Conservation (phyloP, 495 filamentous ascomycete genomes). For the Trichoderma parareesei region DNA sequence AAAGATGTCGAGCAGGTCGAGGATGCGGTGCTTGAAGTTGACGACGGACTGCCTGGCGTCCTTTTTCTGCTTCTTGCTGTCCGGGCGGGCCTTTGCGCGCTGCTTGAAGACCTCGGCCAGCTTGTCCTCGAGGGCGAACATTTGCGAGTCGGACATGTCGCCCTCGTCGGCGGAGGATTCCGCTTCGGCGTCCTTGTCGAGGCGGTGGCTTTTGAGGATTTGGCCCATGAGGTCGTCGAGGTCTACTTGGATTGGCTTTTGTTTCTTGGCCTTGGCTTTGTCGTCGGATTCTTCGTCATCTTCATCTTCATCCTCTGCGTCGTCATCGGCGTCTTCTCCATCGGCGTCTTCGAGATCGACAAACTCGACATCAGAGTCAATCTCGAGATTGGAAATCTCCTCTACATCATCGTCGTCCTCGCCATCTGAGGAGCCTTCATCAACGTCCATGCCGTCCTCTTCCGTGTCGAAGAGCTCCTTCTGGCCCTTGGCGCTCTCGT, state of each 20-base stretch:
- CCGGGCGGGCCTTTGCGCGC: conserved; percentile 40
- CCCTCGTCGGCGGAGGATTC: conserved; percentile 52
- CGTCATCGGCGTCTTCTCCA: conserved; percentile 30
- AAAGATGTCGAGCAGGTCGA: conserved; percentile 82
- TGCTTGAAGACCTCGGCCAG: conserved; percentile 78
- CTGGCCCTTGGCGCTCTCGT: conserved; percentile 76
- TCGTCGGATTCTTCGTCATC: conserved; percentile 36
- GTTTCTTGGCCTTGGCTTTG: conserved; percentile 28
- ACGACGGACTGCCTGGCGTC: conserved; percentile 82
- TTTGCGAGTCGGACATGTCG: conserved; percentile 91
- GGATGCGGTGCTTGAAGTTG: conserved; percentile 88
- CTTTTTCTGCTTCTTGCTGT: conserved; percentile 70
- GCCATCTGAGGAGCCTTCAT: conserved; percentile 26
- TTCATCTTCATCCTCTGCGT: conserved; percentile 25
- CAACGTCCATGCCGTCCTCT: conserved; percentile 46
- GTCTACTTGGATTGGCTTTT: conserved; percentile 31
- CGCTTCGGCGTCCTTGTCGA: conserved; percentile 45
- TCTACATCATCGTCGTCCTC: conserved; percentile 32
- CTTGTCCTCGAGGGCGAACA: conserved; percentile 80
- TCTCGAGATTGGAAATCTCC: conserved; percentile 25
- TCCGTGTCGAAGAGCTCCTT: conserved; percentile 74
- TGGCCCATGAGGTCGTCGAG: conserved; percentile 74
- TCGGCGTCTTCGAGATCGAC: conserved; percentile 21
- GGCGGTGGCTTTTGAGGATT: conserved; percentile 57
- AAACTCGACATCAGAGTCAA: conserved; percentile 38